Evolutionary conservation across 305 asterid genomes (phyloP).

Genomic region (Lippia alba): DNA sequence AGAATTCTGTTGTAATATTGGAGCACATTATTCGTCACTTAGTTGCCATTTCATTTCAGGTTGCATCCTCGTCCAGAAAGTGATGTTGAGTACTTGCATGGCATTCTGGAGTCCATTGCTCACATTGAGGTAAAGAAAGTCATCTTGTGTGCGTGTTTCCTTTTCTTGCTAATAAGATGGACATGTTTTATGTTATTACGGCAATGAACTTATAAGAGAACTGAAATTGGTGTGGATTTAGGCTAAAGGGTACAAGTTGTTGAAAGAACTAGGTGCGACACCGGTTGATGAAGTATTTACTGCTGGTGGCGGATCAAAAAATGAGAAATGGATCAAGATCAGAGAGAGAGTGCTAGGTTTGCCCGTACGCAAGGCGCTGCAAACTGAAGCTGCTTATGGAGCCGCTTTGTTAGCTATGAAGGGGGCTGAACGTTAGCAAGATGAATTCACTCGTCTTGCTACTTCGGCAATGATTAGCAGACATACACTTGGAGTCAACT

Average conservation of each 20-base stretch:
- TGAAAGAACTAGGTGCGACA: slow-evolving; percentile 82
- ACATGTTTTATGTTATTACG: background rate
- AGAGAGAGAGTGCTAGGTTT: slow-evolving; percentile 82
- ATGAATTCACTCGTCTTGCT: background rate
- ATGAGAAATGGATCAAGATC: slow-evolving; percentile 78
- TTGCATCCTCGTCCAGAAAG: slow-evolving; percentile 82
- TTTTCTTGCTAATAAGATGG: background rate
- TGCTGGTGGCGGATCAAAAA: slow-evolving; percentile 89
- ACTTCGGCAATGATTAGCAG: too few relatives aligned
- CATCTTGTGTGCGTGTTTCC: background rate
- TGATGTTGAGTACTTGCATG: slow-evolving; percentile 80
- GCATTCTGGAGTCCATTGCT: slow-evolving; percentile 90
- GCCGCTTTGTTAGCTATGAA: slow-evolving; percentile 86
- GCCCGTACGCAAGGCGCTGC: slow-evolving; percentile 73
- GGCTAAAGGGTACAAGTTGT: slow-evolving; percentile 81
- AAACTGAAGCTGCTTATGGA: slow-evolving; percentile 96
- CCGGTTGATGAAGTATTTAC: slow-evolving; percentile 88
- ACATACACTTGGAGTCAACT: too few relatives aligned
- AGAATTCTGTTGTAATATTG: too few relatives aligned
- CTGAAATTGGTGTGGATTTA: slow-evolving; percentile 31
- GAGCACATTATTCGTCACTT: background rate
- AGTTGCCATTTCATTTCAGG: slow-evolving; percentile 51
- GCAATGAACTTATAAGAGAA: slow-evolving; percentile 4
- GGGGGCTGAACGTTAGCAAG: slow-evolving; percentile 46
- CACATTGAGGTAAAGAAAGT: slow-evolving; percentile 75